A percentile compares a stretch with the other conserved stretches of the same genome.
These are phyloP conservation scores for Cutaneotrichosporon cavernicola DNA, from an alignment of 1,284 basidiomycete genomes.

Conservation along the genomic window DNA sequence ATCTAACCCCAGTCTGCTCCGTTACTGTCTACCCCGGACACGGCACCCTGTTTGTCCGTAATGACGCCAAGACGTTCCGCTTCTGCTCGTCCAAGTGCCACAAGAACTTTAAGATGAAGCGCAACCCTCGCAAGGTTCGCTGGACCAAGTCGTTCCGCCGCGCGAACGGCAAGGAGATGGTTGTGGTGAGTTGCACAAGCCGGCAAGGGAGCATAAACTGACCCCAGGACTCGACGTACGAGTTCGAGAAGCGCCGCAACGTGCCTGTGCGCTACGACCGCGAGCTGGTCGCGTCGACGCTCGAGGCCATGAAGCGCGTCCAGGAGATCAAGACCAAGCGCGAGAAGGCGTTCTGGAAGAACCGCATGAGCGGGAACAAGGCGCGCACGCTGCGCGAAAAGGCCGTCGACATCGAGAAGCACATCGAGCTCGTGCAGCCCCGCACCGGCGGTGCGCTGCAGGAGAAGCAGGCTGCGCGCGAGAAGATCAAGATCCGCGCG, in stretches of 20 bases:
- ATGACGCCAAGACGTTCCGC: slow-evolving; percentile 93
- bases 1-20: slow-evolving; percentile 61
- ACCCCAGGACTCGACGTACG: slow-evolving; percentile 88
- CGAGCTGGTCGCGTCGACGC: slow-evolving; percentile 87
- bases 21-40: slow-evolving; percentile 93
- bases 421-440: slow-evolving; percentile 71
- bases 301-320: slow-evolving; percentile 95
- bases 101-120: slow-evolving; percentile 99
- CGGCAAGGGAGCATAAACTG: neutral
- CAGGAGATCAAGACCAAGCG: slow-evolving; percentile 87
- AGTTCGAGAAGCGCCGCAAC: slow-evolving; percentile 99
- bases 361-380: slow-evolving; percentile 73
- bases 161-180: slow-evolving; percentile 99
- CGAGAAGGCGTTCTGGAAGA: slow-evolving; percentile 97
- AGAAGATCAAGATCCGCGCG: slow-evolving; percentile 75
- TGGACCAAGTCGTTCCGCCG: slow-evolving; percentile 99
- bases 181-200: slow-evolving; percentile 66
- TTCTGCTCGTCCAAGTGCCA: slow-evolving; percentile 98
- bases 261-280: slow-evolving; percentile 97
- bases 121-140: slow-evolving; percentile 96
- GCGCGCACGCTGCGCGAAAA: slow-evolving; percentile 43
- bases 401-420: slow-evolving; percentile 59
- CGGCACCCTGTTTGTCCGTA: slow-evolving; percentile 91
- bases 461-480: slow-evolving; percentile 56
- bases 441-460: slow-evolving; percentile 50